These are phyloP conservation scores for Withania somnifera DNA, from an alignment of 305 asterid genomes.

Conservation along the genomic window DNA sequence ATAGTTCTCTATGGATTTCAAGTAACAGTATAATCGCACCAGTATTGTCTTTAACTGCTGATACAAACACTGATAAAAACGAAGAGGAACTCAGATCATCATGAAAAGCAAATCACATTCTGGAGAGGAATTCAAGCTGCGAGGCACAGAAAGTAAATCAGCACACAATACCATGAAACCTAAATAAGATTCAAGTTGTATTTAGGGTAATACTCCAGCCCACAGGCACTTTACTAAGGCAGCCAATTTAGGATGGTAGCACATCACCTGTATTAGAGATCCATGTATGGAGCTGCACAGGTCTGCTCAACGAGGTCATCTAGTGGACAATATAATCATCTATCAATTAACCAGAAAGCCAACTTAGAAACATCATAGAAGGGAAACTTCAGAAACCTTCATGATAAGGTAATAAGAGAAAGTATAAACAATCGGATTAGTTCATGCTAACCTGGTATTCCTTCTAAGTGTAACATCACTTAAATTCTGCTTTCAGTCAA, in stretches of 20 bases:
- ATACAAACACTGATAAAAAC: background rate
- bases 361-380: slow-evolving; percentile 31
- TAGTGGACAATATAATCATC: slow-evolving; percentile 64
- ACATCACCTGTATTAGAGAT: slow-evolving; percentile 57
- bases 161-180: slow-evolving; percentile 11
- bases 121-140: slow-evolving; percentile 37
- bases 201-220: background rate
- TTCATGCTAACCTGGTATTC: slow-evolving; percentile 10
- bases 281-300: slow-evolving; percentile 47
- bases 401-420: slow-evolving; percentile 9
- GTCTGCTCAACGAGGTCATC: slow-evolving; percentile 78
- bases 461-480: background rate
- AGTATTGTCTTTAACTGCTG: slow-evolving; percentile 15
- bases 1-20: background rate
- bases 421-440: slow-evolving; percentile 9
- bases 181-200: slow-evolving; percentile 5
- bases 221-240: slow-evolving; percentile 8
- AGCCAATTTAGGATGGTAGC: slow-evolving; percentile 18
- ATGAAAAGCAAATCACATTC: slow-evolving; percentile 17
- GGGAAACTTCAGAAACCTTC: slow-evolving; percentile 22
- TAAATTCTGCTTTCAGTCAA: slow-evolving; percentile 3
- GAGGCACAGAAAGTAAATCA: slow-evolving; percentile 26
- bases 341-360: slow-evolving; percentile 70
- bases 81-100: slow-evolving; percentile 16
- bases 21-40: slow-evolving; percentile 14